phyloP scores from a whole-genome alignment of 2,329 filamentous ascomycete species.

The Leptographium galeiforme region DNA sequence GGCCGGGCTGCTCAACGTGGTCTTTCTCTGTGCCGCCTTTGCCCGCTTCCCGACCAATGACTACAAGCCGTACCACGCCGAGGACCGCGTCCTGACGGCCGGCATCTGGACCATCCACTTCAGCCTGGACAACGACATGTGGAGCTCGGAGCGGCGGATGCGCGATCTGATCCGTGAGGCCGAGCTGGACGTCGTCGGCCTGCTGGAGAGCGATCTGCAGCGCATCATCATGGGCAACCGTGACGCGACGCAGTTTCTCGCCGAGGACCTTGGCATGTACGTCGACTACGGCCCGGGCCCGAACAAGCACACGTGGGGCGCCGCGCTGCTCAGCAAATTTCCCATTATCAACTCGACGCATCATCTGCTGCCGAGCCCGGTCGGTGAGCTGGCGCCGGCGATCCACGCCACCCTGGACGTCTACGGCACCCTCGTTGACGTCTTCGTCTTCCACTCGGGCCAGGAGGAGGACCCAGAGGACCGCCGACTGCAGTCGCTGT shows the following conservation, averaged over 20 bases:
- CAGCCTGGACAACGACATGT: slow-evolving; percentile 96
- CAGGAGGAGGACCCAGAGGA: slow-evolving; percentile 96
- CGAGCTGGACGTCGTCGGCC: slow-evolving; percentile 94
- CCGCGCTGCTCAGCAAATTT: slow-evolving; percentile 88
- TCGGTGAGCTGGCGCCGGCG: slow-evolving; percentile 86
- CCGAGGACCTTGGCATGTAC: slow-evolving; percentile 96
- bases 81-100: slow-evolving; percentile 78
- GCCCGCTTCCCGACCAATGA: slow-evolving; percentile 86
- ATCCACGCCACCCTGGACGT: slow-evolving; percentile 94
- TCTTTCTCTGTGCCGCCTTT: slow-evolving; percentile 71
- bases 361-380: slow-evolving; percentile 83
- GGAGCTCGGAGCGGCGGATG: slow-evolving; percentile 91
- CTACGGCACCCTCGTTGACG: slow-evolving; percentile 79
- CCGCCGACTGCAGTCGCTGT: slow-evolving; percentile 71
- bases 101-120: slow-evolving; percentile 99
- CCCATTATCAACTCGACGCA: slow-evolving; percentile 95
- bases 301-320: slow-evolving; percentile 98
- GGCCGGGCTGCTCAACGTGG: slow-evolving; percentile 62
- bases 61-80: slow-evolving; percentile 77
- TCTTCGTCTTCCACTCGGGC: slow-evolving; percentile 97
- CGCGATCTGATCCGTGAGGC: slow-evolving; percentile 80
- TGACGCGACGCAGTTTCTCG: slow-evolving; percentile 86
- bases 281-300: slow-evolving; percentile 94
- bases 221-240: slow-evolving; percentile 99
- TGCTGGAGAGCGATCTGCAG: slow-evolving; percentile 85